Base-by-base conservation (phyloP, 2,329 filamentous ascomycete species). In the Xylariaceae sp. region DNA sequence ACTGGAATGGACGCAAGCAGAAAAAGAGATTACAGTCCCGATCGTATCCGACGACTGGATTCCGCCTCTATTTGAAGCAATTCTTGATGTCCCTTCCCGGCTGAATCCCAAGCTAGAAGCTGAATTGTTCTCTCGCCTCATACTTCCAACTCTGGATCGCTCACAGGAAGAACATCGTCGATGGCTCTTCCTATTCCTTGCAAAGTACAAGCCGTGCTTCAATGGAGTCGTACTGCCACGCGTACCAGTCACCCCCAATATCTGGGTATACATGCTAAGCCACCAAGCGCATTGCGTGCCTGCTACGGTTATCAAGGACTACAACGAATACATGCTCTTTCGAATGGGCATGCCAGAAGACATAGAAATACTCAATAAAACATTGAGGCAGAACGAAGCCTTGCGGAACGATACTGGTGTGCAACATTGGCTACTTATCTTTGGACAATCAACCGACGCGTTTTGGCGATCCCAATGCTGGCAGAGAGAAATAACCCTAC, bases 141-240 rank as follows among this genome's bases (percentile, higher is more conserved):
- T 56, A 16, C 42, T 56, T 14, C 54, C 51, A 45, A 49, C 48
- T 19, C 31, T 56, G 12, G 44, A 43, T 18, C 48, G 42, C 12
- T 56, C 51, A 17, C 51, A 56, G 19, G 40, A 54, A 19, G 41
- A 54, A 36, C 51, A 56, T n/a, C 45, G 33, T 10, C 19, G 18
- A 18, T 56, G 54, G 54, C 47, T 56, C 39, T 48, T 47, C 40
- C 40, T 49, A 3, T 56, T 56, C 40, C 54, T 56, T 13, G 45
- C 54, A 19, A 56, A 56, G 42, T 34, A 51, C 16, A 39, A 36
- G 17, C 34, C 51, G 14, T 13, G 33, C 17, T 19, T 54, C 16
- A 16, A 39, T 17, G 28, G 14, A 28, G 22, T 45, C 33, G 43
- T 31, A 40, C 45, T 56, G 12, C 51, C 54, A 34, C 33, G 13